Evolutionary conservation across 768 basidiomycete genomes (phyloP).

Genomic region (button mushroom (Agaricus bisporus)): DNA sequence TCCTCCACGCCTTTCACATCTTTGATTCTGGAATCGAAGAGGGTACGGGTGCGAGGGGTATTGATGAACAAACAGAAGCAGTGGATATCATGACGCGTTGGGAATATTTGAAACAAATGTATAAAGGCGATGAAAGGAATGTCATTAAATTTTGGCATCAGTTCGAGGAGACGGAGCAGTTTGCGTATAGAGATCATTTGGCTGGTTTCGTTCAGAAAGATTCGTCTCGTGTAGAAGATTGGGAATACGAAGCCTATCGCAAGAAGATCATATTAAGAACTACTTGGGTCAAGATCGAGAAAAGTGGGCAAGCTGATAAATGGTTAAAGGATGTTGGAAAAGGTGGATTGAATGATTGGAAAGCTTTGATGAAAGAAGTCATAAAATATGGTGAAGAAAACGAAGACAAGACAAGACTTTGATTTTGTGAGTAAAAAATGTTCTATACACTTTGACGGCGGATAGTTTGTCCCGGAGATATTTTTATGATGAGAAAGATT

Average conservation of each 20-base stretch:
- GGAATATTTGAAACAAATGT: slow-evolving; percentile 27
- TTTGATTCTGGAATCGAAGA: slow-evolving; percentile 25
- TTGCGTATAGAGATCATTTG: slow-evolving; percentile 59
- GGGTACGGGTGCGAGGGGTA: neutral
- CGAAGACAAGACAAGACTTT: slow-evolving; percentile 7
- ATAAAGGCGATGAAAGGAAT: slow-evolving; percentile 7
- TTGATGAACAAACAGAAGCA: slow-evolving; percentile 29
- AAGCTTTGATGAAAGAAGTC: slow-evolving; percentile 33
- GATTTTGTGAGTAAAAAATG: neutral
- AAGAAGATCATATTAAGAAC: slow-evolving; percentile 40
- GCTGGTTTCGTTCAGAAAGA: slow-evolving; percentile 36
- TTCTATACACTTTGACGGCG: too few species aligned
- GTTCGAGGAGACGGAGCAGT: slow-evolving; percentile 49
- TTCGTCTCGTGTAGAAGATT: slow-evolving; percentile 35
- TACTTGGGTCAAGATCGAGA: slow-evolving; percentile 56
- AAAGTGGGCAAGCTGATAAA: slow-evolving; percentile 45
- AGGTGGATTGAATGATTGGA: slow-evolving; percentile 58
- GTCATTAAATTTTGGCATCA: slow-evolving; percentile 55
- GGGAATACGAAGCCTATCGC: slow-evolving; percentile 54
- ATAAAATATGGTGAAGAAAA: slow-evolving; percentile 22
- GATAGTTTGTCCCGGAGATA: too few species aligned
- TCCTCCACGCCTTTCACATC: slow-evolving; percentile 47
- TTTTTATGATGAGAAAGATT: neutral
- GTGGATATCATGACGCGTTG: slow-evolving; percentile 45
- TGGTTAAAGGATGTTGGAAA: slow-evolving; percentile 64